A percentile compares a stretch with the other conserved stretches of the same genome.
Evolutionary conservation across 176 grass and related monocot species (phyloP).

Genomic region (Miscanthus lutarioriparius): DNA sequence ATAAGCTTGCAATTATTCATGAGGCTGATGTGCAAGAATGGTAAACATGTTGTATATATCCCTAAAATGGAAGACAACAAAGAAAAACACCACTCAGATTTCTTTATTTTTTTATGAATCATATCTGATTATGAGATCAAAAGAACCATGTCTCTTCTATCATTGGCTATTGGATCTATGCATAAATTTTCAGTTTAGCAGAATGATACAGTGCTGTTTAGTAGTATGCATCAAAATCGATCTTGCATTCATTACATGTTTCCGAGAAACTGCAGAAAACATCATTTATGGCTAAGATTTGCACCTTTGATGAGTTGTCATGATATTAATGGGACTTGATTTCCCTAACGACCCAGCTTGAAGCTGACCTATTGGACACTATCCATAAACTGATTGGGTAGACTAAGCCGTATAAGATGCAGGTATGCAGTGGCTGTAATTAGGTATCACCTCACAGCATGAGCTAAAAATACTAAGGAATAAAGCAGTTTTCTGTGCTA

Average conservation of each 20-base stretch:
- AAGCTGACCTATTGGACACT: background rate
- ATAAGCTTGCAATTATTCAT: constrained; percentile 19
- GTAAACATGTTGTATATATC: background rate
- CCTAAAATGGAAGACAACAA: background rate
- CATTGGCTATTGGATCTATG: background rate
- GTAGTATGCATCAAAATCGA: background rate
- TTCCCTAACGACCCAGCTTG: background rate
- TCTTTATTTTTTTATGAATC: background rate
- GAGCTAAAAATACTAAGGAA: background rate
- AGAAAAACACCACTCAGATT: background rate
- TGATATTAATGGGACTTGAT: background rate
- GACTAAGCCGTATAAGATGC: constrained; percentile 8
- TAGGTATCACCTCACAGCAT: background rate
- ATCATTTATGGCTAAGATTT: background rate
- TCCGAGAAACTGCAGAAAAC: background rate
- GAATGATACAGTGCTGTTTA: background rate
- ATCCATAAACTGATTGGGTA: constrained; percentile 8
- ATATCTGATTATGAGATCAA: background rate
- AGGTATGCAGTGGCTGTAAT: background rate
- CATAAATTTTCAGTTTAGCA: background rate
- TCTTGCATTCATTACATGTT: background rate
- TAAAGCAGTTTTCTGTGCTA: background rate
- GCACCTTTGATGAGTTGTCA: background rate
- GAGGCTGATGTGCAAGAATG: background rate
- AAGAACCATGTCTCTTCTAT: background rate